phyloP scores from a whole-genome alignment of 306 rosid species.

The Lathyrus tuberosus region DNA sequence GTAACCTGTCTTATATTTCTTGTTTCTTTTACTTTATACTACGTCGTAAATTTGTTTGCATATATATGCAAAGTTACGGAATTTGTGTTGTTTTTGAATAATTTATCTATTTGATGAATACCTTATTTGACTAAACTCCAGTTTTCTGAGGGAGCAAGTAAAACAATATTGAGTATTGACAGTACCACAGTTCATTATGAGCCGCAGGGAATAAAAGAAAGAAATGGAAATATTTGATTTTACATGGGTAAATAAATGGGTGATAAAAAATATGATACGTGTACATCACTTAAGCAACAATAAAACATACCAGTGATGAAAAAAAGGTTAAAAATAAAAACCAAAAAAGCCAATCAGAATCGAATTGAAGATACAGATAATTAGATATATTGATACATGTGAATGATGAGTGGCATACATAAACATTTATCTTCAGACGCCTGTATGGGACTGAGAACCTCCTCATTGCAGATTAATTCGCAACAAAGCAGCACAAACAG shows the following conservation, averaged over 20 bases:
- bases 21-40: too few relatives aligned
- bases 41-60: too few relatives aligned
- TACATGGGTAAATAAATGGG: slow-evolving; percentile 30
- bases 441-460: slow-evolving; percentile 38
- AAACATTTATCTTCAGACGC: slow-evolving; percentile 31
- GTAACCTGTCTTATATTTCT: too few relatives aligned
- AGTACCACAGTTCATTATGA: not conserved
- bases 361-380: slow-evolving; percentile 42
- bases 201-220: slow-evolving; percentile 2
- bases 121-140: too few relatives aligned
- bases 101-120: too few relatives aligned
- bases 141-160: too few relatives aligned
- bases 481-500: slow-evolving; percentile 45
- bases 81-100: too few relatives aligned
- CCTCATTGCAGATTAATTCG: slow-evolving; percentile 31
- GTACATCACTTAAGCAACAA: slow-evolving; percentile 41
- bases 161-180: too few relatives aligned
- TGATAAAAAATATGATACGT: slow-evolving; percentile 36
- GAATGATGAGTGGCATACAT: slow-evolving; percentile 27
- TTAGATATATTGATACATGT: slow-evolving; percentile 40
- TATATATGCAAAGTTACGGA: too few relatives aligned
- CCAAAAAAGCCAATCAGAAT: slow-evolving; percentile 38
- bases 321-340: slow-evolving; percentile 11
- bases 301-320: slow-evolving; percentile 16
- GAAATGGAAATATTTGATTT: slow-evolving; percentile 15